Evolutionary conservation across 257 asterid genomes (phyloP).

Genomic region (Solanum microdontum): DNA sequence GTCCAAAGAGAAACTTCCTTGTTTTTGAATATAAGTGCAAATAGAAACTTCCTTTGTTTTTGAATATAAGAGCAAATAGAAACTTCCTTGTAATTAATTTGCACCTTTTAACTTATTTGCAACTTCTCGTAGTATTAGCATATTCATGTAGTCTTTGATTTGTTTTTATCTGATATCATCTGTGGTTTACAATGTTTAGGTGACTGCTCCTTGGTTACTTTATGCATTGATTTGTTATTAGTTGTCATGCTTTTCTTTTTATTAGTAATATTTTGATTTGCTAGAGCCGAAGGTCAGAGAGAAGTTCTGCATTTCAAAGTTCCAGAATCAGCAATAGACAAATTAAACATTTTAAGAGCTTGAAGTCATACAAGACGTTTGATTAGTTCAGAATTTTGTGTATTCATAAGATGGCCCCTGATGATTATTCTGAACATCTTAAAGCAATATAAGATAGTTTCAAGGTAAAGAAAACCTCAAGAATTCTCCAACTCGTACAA

Average conservation of each 20-base stretch:
- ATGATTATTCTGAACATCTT: not conserved
- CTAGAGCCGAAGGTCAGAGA: not conserved
- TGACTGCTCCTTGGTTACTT: no score
- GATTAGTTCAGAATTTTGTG: not conserved
- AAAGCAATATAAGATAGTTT: not conserved
- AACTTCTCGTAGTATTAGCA: not conserved
- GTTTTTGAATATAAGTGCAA: not conserved
- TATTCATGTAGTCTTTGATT: not conserved
- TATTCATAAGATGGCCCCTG: not conserved
- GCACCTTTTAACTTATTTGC: not conserved
- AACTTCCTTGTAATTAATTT: not conserved
- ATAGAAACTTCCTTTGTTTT: not conserved
- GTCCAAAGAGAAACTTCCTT: no score
- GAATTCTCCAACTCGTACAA: slow-evolving; percentile 44
- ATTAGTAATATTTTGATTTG: no score
- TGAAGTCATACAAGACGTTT: not conserved
- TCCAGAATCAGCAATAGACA: not conserved
- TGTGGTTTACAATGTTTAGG: not conserved
- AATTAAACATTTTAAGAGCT: not conserved
- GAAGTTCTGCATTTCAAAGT: not conserved
- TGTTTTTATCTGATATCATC: not conserved
- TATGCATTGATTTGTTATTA: no score
- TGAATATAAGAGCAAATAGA: not conserved
- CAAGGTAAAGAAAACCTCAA: not conserved
- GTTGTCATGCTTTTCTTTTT: not conserved